Percentiles rank a stretch among this genome's conserved stretches.
These are phyloP conservation scores for Mycena haematopus DNA, from an alignment of 768 basidiomycete species.

Conservation along the genomic window DNA sequence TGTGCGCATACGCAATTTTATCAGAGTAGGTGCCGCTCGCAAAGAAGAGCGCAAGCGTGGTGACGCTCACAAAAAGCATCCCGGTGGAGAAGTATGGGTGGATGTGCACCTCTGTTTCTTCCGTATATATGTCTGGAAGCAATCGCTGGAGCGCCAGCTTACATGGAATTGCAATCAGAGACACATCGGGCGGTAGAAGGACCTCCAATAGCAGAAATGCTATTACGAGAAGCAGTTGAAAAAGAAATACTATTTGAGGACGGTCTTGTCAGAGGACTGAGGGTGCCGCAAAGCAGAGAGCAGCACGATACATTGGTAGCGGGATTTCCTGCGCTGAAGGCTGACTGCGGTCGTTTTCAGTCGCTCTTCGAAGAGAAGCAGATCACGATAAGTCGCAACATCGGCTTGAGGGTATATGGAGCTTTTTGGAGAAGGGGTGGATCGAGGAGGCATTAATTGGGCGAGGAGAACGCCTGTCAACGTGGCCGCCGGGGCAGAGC, in stretches of 20 bases:
- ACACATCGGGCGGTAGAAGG: constrained; percentile 65
- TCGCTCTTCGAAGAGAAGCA: constrained; percentile 94
- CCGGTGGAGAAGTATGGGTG: constrained; percentile 83
- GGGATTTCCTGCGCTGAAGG: constrained; percentile 77
- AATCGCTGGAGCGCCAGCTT: constrained; percentile 52
- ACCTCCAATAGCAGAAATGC: constrained; percentile 79
- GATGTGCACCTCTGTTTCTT: constrained; percentile 49
- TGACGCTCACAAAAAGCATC: constrained; percentile 85
- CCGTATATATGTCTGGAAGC: constrained; percentile 58
- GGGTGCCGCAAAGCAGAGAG: not conserved
- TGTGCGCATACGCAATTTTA: constrained; percentile 95
- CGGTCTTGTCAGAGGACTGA: not conserved
- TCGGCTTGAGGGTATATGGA: constrained; percentile 68
- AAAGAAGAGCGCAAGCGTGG: constrained; percentile 93
- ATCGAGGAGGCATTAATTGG: constrained; percentile 24
- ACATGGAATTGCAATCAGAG: constrained; percentile 71
- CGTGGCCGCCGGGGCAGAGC: too few relatives aligned
- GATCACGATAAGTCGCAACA: constrained; percentile 81
- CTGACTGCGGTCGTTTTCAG: constrained; percentile 91
- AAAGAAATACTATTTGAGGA: constrained; percentile 69
- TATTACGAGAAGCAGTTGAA: constrained; percentile 71
- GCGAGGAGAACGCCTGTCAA: too few relatives aligned
- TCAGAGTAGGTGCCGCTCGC: constrained; percentile 96
- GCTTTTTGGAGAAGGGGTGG: constrained; percentile 41
- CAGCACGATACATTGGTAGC: constrained; percentile 75